Base-by-base conservation (phyloP, 2,329 filamentous ascomycete species). In the Sporothrix protearum region DNA sequence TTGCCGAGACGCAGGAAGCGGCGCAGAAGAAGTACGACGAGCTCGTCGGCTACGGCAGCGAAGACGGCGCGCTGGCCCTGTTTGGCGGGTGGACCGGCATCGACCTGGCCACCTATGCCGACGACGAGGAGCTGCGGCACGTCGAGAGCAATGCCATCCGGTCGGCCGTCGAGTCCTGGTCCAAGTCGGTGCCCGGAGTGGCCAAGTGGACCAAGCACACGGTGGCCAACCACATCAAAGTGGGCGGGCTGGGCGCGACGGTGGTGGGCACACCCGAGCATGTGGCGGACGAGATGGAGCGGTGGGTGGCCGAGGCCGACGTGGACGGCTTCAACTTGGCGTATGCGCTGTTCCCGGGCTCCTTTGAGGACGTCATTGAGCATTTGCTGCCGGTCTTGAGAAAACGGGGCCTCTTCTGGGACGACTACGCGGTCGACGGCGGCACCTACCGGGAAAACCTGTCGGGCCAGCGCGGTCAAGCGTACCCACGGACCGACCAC, bases 241-340 rank as follows among this genome's bases (percentile, higher is more conserved):
- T 76, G 39, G 73, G 75, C 53, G 75, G 75, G 4, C 47, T 73
- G 2, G 72, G 72, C 6, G 68, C 74, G 14, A 71, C 71, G 33
- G 53, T 89, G 2, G 88, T 92, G 0, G 90, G 91, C 0, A 92
- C 89, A 0, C 82, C 90, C 0, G 79, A 83, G n/a, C 85, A 88
- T 74, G 89, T 92, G 1, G 91, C 89, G 0, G 89, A 93, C 77
- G 84, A 86, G 51, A 82, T 93, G 72, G 89, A 92, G 79, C 80
- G 82, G 0, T 93, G 90, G 90, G 82, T 92, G 0, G 76, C 81
- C 7, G 90, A 92, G 77, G 89, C 88, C 0, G 91, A 91, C 74
- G 86, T 93, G 0, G 91, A 93, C 76, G 91, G 90, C 0, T 93
- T 93, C 79, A 93, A 93, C 77, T 85, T 93, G 78, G 89, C 76